Evolutionary conservation across 2,329 filamentous ascomycete species (phyloP), one percentile per base, ranked within the genome.

Genomic region (Hysterium pulicare): DNA sequence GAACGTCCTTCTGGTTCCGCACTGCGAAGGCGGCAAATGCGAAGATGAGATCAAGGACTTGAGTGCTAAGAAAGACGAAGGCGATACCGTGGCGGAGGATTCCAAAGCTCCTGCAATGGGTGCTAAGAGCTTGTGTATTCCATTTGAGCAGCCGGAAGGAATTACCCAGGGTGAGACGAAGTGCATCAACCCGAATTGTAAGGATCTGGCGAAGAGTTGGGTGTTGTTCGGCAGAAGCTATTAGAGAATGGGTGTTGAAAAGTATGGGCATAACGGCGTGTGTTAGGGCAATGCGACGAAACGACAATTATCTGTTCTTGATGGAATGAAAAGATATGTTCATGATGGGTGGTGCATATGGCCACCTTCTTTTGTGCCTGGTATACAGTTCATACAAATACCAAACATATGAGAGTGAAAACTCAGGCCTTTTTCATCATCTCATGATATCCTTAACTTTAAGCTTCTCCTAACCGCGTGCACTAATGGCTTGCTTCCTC

Each of bases 41-140:
- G 91, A 96, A 71, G 91, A 96, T 58, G 82, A 88, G 67, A 89
- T 97, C 74, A 97, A 97, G 80, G 89, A 94, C 43, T 77, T 90
- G 64, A 95, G 88, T 49, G 88, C 86, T 33, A 84, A 86, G 51
- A 86, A 83, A 55, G 83, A 83, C 44, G 76, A 82, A 41, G 81
- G 73, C 21, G 70, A 71, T 74, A 86, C 87, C 74, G 82, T 83
- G 67, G 68, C 81, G 70, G 68, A 91, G 75, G 82, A 94, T 78
- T 76, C 84, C 58, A 79, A 79, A 53, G 83, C 82, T 41, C 84
- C 84, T 45, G 82, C 79, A 47, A 88, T 88, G 84, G 84, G 84
- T 34, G 84, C 84, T 47, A 88, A 88, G 74, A 82, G 78, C 57
- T 72, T 88, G 61, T 88, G 84, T 61, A 87, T 87, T 72, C 84